Percentiles rank a stretch among this genome's conserved stretches.
phyloP scores from a whole-genome alignment of 2,329 filamentous ascomycete genomes.

The Xylaria sp. region DNA sequence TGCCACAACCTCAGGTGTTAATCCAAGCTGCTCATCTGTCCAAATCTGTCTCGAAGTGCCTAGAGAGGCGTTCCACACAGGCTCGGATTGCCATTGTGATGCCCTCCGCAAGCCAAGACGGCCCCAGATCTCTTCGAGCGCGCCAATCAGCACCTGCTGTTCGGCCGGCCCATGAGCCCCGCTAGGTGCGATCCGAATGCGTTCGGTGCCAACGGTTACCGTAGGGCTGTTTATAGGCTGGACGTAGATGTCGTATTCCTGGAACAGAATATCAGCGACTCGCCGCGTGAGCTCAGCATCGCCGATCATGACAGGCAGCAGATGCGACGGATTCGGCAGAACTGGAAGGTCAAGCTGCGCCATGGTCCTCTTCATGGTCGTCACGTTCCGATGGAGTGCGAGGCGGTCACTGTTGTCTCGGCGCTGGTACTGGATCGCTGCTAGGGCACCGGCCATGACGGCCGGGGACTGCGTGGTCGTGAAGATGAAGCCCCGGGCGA shows the following conservation, averaged over 20 bases:
- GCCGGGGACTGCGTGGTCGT: background rate
- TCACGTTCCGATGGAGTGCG: background rate
- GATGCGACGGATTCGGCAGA: background rate
- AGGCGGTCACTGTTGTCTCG: background rate
- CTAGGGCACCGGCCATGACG: background rate
- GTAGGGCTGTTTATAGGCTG: background rate
- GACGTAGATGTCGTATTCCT: background rate
- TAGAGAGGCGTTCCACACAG: background rate
- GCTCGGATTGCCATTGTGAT: background rate
- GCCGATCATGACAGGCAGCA: background rate
- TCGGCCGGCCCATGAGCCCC: background rate
- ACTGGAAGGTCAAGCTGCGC: background rate
- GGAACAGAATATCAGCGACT: background rate
- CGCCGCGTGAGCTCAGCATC: background rate
- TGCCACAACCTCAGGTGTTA: background rate
- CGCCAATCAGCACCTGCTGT: background rate
- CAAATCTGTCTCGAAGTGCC: background rate
- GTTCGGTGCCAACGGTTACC: background rate
- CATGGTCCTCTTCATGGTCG: background rate
- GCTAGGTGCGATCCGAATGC: background rate
- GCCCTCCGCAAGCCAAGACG: background rate
- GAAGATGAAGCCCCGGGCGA: background rate
- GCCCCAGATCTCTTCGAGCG: constrained; percentile 1
- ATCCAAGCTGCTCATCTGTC: background rate
- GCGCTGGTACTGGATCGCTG: background rate